Evolutionary conservation across 129 eudicot species (phyloP).

Genomic region (Flaveria trinervia): DNA sequence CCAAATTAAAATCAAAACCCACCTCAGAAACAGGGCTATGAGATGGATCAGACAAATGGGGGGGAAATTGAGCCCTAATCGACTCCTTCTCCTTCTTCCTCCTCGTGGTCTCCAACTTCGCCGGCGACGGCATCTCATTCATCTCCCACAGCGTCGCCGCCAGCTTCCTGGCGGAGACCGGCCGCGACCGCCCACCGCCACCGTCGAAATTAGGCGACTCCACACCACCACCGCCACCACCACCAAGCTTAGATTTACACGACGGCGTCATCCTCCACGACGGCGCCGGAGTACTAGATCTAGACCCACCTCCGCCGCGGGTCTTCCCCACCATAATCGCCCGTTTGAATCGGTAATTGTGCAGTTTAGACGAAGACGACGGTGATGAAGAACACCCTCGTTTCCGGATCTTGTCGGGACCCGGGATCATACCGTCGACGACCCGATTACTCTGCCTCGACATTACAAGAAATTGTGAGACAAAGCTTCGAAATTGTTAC

Average conservation of each 20-base stretch:
- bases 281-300: conserved; percentile 88
- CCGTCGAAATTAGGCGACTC: conserved; percentile 57
- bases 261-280: conserved; percentile 79
- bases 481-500: neutral
- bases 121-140: conserved; percentile 80
- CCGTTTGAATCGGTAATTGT: conserved; percentile 69
- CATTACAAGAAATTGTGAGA: conserved; percentile 26
- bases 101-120: conserved; percentile 31
- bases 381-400: conserved; percentile 80
- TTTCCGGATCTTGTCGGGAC: conserved; percentile 73
- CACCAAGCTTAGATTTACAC: conserved; percentile 31
- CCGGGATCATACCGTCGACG: conserved; percentile 57
- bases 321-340: conserved; percentile 79
- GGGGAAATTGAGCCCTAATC: conserved; percentile 58
- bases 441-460: conserved; percentile 47
- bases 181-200: conserved; percentile 59
- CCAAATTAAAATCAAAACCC: conserved; percentile 15
- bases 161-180: conserved; percentile 84
- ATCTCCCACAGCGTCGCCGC: conserved; percentile 97
- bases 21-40: conserved; percentile 97
- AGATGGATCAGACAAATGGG: conserved; percentile 94
- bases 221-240: conserved; percentile 35
- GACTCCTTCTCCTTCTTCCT: conserved; percentile 27
- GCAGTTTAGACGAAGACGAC: conserved; percentile 64
- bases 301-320: conserved; percentile 57